Percentiles rank a stretch among this genome's conserved stretches.
These are phyloP conservation scores for Triticum monococcum DNA, from an alignment of 176 grass and related monocot species.

Conservation along the genomic window DNA sequence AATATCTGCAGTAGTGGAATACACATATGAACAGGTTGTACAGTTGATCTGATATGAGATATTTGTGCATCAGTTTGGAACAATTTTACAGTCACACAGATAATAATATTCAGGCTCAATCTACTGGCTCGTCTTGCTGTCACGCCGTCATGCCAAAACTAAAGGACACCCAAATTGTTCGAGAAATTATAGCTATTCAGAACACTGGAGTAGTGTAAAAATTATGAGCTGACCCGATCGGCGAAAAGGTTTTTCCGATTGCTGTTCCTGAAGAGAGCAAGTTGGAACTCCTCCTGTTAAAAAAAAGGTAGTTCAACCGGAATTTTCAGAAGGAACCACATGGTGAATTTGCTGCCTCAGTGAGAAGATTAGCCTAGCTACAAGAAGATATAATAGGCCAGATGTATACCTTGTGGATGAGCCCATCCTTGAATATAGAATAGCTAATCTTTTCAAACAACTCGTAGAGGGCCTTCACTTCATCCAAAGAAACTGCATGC, in stretches of 20 bases:
- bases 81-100: background rate
- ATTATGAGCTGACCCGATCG: conserved; percentile 51
- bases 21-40: background rate
- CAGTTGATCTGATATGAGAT: background rate
- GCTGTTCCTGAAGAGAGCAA: conserved; percentile 80
- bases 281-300: conserved; percentile 73
- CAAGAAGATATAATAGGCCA: too few species aligned
- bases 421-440: conserved; percentile 68
- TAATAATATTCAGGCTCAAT: background rate
- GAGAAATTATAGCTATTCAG: too few species aligned
- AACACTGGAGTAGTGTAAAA: background rate
- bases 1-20: conserved; percentile 59
- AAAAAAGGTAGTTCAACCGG: background rate
- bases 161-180: background rate
- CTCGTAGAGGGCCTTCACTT: conserved; percentile 79
- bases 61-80: background rate
- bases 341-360: too few species aligned
- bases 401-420: conserved; percentile 63
- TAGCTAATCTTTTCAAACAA: conserved; percentile 77
- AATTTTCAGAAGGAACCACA: background rate
- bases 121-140: too few species aligned
- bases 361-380: too few species aligned
- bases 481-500: conserved; percentile 63
- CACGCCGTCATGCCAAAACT: background rate
- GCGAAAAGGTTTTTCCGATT: conserved; percentile 65